Evolutionary conservation across 345 rosid genomes (phyloP), one percentile per base, ranked within the genome.

Genomic region (Brassica rapa): DNA sequence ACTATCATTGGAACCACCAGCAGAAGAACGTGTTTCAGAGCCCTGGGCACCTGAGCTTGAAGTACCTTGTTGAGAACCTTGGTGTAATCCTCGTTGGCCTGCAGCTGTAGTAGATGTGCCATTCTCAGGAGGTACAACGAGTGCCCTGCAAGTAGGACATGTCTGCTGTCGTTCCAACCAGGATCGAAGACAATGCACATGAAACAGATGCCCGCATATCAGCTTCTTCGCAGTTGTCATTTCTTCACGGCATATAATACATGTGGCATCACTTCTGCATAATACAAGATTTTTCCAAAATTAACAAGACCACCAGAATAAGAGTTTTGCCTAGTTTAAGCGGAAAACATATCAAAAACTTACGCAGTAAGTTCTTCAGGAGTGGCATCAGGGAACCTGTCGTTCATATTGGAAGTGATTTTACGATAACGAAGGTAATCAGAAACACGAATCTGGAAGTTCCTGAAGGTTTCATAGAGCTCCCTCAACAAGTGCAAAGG

Each of bases 81-180:
- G 68, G 41, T 80, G 88, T 57, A 87, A 68, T 72, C 85, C 93
- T 24, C 82, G 87, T 74, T 88, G 98, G 55, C 86, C 90, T 64
- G 86, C 82, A 1, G 88, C 64, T 12, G 91, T 67, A 74, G 90
- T 67, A 77, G 80, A 83, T 80, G 92, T 70, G 71, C 86, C 86
- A 84, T 70, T 88, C 78, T 91, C 98, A 82, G 98, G 81, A 25
- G 98, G 98, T 61, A 91, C 93, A 83, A 95, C 98, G 27, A 85
- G 87, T 43, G 99, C 99, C 80, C 98, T 89, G 84, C 98, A 95
- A 27, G 98, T 95, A 62, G 99, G 99, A 67, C 99, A 95, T 0
- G 99, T 95, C 83, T 93, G 97, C 55, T 95, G 99, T 30, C 99
- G 82, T 85, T 95, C 99, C 59, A 53, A 53, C 59, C 59, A 53